A percentile compares a stretch with the other conserved stretches of the same genome.
These are phyloP conservation scores for Neophaeococcomyces aloes DNA, from an alignment of 2,329 filamentous ascomycete genomes.

Conservation along the genomic window DNA sequence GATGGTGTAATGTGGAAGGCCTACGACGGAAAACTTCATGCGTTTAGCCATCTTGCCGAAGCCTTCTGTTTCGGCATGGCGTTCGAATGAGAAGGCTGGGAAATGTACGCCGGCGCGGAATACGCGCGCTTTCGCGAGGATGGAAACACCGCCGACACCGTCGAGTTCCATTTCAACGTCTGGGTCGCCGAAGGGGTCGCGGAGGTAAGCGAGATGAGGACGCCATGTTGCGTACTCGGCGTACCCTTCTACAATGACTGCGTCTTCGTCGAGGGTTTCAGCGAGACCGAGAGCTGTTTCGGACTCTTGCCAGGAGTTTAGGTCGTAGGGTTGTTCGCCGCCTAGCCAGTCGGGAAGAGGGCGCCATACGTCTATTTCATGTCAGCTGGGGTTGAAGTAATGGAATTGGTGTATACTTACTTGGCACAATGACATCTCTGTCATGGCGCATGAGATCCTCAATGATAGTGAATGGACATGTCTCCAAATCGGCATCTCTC, in stretches of 20 bases:
- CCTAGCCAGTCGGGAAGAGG: conserved; percentile 98
- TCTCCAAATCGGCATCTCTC: conserved; percentile 97
- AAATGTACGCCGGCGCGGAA: conserved; percentile 95
- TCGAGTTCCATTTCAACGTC: conserved; percentile 99
- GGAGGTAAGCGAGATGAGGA: conserved; percentile 89
- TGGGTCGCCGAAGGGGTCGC: conserved; percentile 92
- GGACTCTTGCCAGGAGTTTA: conserved; percentile 99
- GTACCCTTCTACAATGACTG: conserved; percentile 97
- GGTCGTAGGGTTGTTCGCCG: conserved; percentile 93
- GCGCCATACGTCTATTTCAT: conserved; percentile 79
- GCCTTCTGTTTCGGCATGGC: conserved; percentile 94
- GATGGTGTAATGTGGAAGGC: conserved; percentile 93
- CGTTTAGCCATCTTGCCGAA: conserved; percentile 99
- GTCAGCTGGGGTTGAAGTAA: conserved; percentile 1
- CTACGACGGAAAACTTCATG: conserved; percentile 92
- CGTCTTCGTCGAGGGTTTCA: conserved; percentile 92
- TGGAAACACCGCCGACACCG: conserved; percentile 50
- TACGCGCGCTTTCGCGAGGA: too few relatives aligned
- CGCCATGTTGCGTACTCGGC: conserved; percentile 98
- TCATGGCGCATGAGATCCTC: conserved; percentile 98
- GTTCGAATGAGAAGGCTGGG: conserved; percentile 96
- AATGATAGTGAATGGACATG: conserved; percentile 88
- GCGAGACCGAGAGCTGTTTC: conserved; percentile 89
- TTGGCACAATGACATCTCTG: conserved; percentile 96
- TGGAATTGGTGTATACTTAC: conserved; percentile 47